Base-by-base conservation (phyloP, 164 flowering plant species). In the Tetrastigma voinierianum region DNA sequence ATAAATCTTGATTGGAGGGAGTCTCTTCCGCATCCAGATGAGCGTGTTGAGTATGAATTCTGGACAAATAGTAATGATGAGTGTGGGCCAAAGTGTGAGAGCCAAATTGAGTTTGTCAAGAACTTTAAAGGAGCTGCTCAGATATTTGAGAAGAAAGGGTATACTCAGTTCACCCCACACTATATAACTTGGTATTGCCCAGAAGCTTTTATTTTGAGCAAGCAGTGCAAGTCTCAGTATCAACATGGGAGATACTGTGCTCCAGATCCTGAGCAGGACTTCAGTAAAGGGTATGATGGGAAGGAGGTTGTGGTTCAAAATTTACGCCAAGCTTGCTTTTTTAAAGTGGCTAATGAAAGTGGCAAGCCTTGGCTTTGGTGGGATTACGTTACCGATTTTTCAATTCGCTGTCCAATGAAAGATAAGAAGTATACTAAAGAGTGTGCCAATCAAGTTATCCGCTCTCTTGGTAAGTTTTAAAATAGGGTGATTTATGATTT, bases 161-260 rank as follows among this genome's bases (percentile, higher is more conserved):
- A 91, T 73, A 90, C 97, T 76, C 91, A 82, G 70, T 94, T 94
- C 69, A 88, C 90, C 24, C 98, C 98, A 13, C 98, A 85, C 67
- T 94, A 94, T 67, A 90, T 94, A 45, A 94, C 98, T 64, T 94
- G 98, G 98, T 94, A 90, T 66, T 94, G 98, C 78, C 97, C 98
- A 2, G 89, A 83, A 66, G 87, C 95, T 48, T 94, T 91, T 77
- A 65, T 72, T 45, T 74, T 86, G 80, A 94, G 93, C 80, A 91
- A 81, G 72, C 98, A 94, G 72, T 94, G 98, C 84, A 84, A 82
- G 72, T 90, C 96, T 13, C 98, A 94, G 82, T 94, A 94, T 94
- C 73, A 94, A 91, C 67, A 94, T 71, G 97, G 98, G 62, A 83
- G 98, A 72, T 94, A 94, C 75, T 94, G 98, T 83, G 96, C 98